Percentiles rank a stretch among this genome's conserved stretches.
Evolutionary conservation across 2,329 filamentous ascomycete genomes (phyloP).

Genomic region (Aspergillus novoparasiticus): DNA sequence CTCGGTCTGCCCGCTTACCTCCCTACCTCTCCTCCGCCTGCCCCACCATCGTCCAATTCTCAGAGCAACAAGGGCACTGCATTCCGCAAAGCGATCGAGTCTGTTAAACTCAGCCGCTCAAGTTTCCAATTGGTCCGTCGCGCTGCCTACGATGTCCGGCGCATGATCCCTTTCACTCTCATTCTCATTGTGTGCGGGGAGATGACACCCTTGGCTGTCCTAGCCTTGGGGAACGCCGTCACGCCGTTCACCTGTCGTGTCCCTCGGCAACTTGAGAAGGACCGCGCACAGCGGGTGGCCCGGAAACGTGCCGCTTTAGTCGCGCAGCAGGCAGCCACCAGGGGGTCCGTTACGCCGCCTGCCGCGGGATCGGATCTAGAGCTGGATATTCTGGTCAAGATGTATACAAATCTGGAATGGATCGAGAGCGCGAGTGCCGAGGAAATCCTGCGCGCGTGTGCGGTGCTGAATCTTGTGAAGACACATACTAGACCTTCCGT

Average conservation of each 20-base stretch:
- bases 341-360: constrained; percentile 18
- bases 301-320: constrained; percentile 31
- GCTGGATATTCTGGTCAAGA: constrained; percentile 32
- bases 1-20: constrained; percentile 36
- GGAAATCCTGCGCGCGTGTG: constrained; percentile 37
- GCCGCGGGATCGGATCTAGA: constrained; percentile 24
- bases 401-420: constrained; percentile 26
- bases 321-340: constrained; percentile 22
- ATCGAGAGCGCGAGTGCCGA: constrained; percentile 22
- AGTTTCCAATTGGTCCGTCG: constrained; percentile 72
- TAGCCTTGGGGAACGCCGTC: constrained; percentile 66
- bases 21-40: constrained; percentile 32
- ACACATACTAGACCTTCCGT: constrained; percentile 47
- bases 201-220: constrained; percentile 78
- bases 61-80: constrained; percentile 6
- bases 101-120: constrained; percentile 56
- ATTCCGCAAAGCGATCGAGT: constrained; percentile 17
- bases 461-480: constrained; percentile 36
- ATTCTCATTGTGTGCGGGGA: constrained; percentile 80
- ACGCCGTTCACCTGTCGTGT: constrained; percentile 84
- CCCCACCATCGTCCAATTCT: constrained; percentile 11
- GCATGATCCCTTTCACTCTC: constrained; percentile 76
- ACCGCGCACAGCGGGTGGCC: constrained; percentile 56
- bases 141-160: constrained; percentile 70
- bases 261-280: constrained; percentile 68